Evolutionary conservation across 75 land plant species (phyloP).

Genomic region (Azolla pinnata): DNA sequence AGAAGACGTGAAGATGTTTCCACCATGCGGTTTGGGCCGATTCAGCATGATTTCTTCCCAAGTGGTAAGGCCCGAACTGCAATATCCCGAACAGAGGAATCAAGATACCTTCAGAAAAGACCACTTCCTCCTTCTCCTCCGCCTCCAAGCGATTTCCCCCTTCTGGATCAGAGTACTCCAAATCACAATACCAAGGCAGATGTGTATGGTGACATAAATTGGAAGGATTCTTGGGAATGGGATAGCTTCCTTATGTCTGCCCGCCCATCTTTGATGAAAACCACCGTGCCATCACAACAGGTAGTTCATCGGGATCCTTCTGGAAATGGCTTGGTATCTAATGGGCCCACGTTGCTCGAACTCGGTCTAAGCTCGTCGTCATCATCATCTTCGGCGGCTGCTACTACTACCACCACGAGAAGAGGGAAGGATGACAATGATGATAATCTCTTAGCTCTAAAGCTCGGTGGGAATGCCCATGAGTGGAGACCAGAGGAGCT

Average conservation of each 20-base stretch:
- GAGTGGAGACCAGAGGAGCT: constrained; percentile 16
- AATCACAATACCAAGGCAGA: background rate
- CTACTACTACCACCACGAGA: constrained; percentile 3
- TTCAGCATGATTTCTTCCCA: constrained; percentile 2
- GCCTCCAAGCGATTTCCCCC: background rate
- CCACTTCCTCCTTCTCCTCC: background rate
- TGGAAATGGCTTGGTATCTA: background rate
- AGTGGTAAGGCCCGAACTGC: background rate
- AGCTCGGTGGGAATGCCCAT: constrained; percentile 50
- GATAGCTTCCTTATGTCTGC: background rate
- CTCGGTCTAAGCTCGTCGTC: background rate
- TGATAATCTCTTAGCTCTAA: constrained; percentile 35
- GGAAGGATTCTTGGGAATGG: background rate
- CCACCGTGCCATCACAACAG: no score
- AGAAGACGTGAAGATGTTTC: background rate
- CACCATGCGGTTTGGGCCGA: background rate
- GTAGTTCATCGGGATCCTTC: background rate
- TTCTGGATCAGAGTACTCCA: background rate
- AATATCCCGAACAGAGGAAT: background rate
- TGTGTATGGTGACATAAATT: background rate
- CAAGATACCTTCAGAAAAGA: background rate
- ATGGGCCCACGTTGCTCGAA: background rate
- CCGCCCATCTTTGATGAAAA: no score
- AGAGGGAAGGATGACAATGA: constrained; percentile 21
- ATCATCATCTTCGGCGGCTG: background rate